phyloP scores from a whole-genome alignment of 306 rosid genomes.

The Luffa aegyptiaca region DNA sequence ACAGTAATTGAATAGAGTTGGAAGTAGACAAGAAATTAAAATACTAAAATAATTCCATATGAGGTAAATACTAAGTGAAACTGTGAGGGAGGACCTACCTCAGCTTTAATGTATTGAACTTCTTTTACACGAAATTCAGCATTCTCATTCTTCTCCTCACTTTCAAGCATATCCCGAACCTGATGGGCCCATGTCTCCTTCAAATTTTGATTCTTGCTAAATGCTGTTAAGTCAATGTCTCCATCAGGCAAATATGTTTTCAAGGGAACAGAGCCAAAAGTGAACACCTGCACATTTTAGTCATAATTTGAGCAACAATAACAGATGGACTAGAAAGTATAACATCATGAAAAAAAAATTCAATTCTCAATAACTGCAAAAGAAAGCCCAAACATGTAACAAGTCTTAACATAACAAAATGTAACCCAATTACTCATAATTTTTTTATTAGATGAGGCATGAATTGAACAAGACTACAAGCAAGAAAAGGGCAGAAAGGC shows the following conservation, averaged over 20 bases:
- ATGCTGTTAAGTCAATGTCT: conserved; percentile 92
- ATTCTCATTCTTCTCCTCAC: conserved; percentile 82
- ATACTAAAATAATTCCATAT: not conserved
- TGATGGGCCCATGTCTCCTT: conserved; percentile 95
- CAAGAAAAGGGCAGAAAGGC: not conserved
- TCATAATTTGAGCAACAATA: conserved; percentile 5
- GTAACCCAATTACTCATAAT: not conserved
- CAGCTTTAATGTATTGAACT: conserved; percentile 98
- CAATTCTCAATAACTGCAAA: not conserved
- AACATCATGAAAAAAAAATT: not conserved
- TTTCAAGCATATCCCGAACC: conserved; percentile 85
- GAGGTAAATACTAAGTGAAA: conserved; percentile 1
- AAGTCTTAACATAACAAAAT: not conserved
- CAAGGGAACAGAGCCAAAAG: conserved; percentile 97
- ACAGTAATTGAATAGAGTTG: not conserved
- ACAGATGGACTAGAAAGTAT: not conserved
- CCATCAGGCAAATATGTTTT: conserved; percentile 99
- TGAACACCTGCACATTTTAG: conserved; percentile 55
- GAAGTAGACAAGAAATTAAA: not conserved
- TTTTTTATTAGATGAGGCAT: not conserved
- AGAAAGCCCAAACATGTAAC: not conserved
- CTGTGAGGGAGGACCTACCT: conserved; percentile 40
- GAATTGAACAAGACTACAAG: not conserved
- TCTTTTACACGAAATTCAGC: conserved; percentile 93
- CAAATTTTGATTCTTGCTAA: conserved; percentile 64